Conservation (phyloP, 1,139 yeast species). For the Debaryomycetaceae sp. region DNA sequence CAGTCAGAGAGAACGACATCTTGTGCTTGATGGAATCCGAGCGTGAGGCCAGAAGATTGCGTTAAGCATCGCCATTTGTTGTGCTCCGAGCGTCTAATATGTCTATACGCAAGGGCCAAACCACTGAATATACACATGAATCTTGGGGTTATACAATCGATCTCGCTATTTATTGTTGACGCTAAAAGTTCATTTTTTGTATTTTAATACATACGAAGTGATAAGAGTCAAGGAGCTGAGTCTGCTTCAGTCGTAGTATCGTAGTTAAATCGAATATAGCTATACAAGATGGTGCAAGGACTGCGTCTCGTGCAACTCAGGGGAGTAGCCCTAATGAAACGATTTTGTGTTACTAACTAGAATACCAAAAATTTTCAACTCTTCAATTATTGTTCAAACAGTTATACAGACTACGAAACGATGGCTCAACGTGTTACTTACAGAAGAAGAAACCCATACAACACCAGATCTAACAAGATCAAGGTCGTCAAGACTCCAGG, state of each 20-base stretch:
- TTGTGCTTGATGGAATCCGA: conserved; percentile 99
- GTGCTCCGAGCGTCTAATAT: not conserved
- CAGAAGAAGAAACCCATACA: conserved; percentile 65
- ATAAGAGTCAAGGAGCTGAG: conserved; percentile 1
- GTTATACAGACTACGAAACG: not conserved
- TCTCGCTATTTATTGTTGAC: not conserved
- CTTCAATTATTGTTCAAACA: not conserved
- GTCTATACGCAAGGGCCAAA: conserved; percentile 1
- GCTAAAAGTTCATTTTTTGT: conserved; percentile 1
- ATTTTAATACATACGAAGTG: conserved; percentile 6
- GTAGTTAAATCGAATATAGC: not conserved
- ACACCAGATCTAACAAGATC: conserved; percentile 98
- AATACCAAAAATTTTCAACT: not conserved
- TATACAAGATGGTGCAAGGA: not conserved
- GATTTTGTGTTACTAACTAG: too few relatives aligned
- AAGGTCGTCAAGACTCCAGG: conserved; percentile 99
- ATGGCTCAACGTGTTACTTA: conserved; percentile 54
- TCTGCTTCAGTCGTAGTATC: not conserved
- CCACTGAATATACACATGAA: conserved; percentile 1
- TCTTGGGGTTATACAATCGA: conserved; percentile 5
- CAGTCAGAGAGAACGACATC: conserved; percentile 99
- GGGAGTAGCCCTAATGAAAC: too few relatives aligned
- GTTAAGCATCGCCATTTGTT: conserved; percentile 25
- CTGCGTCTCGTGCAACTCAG: not conserved
- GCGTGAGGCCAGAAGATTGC: conserved; percentile 92